Evolutionary conservation across 2,329 filamentous ascomycete species (phyloP).

Genomic region (Diaporthe vexans): DNA sequence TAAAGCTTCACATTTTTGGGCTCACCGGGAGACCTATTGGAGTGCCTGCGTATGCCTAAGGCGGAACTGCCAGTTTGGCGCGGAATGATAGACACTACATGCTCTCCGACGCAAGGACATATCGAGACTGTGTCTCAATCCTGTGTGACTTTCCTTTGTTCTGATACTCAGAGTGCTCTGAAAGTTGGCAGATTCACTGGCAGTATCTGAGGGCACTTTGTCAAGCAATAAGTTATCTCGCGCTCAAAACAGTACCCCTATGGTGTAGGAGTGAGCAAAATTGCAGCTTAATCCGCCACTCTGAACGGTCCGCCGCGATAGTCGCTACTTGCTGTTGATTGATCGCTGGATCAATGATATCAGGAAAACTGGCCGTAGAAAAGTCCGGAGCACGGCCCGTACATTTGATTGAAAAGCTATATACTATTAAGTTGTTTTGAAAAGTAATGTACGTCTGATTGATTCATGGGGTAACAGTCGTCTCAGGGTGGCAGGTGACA

Average conservation of each 20-base stretch:
- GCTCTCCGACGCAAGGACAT: too few species aligned
- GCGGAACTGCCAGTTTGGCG: neutral
- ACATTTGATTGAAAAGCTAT: neutral
- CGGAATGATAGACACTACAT: too few species aligned
- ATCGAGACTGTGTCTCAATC: neutral
- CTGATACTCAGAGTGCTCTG: neutral
- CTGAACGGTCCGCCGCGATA: too few species aligned
- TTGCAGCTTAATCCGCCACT: neutral
- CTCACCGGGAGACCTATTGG: neutral
- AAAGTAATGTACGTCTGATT: neutral
- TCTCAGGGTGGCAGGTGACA: conserved; percentile 3
- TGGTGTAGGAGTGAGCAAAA: too few species aligned
- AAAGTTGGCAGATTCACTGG: rapidly evolving
- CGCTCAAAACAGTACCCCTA: neutral
- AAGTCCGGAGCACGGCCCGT: neutral
- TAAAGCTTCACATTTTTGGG: neutral
- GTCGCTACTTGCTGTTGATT: too few species aligned
- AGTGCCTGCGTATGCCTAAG: neutral
- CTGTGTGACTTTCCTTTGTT: neutral
- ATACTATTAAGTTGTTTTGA: neutral
- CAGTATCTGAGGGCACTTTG: neutral
- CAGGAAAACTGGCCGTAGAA: neutral
- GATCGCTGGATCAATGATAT: too few species aligned
- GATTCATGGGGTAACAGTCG: conserved; percentile 7
- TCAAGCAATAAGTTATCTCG: neutral